Percentiles rank a stretch among this genome's conserved stretches.
Conservation (phyloP, 257 asterid species). For the Solanum pimpinellifolium region DNA sequence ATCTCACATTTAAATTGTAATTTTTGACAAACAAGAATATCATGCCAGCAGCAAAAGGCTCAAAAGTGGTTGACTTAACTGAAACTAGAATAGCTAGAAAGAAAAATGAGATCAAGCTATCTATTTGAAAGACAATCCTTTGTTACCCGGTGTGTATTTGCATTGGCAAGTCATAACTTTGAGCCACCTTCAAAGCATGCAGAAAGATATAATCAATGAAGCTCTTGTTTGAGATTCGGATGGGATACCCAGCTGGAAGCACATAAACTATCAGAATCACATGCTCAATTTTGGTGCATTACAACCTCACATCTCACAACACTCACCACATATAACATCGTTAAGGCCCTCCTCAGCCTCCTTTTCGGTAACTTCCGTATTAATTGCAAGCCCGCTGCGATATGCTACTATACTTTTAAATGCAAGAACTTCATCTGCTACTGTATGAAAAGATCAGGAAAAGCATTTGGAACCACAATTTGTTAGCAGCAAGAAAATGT, state of each 20-base stretch:
- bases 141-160: slow-evolving; percentile 95
- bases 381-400: slow-evolving; percentile 82
- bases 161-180: slow-evolving; percentile 61
- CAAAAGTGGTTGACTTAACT: neutral
- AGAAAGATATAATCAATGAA: slow-evolving; percentile 68
- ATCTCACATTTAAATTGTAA: neutral
- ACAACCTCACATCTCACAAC: neutral
- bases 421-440: slow-evolving; percentile 44
- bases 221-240: slow-evolving; percentile 58
- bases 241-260: slow-evolving; percentile 59
- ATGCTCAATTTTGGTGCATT: neutral
- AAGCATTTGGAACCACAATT: slow-evolving; percentile 1
- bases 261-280: slow-evolving; percentile 16
- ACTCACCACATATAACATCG: slow-evolving; percentile 49
- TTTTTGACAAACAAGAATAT: neutral
- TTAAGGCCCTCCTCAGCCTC: slow-evolving; percentile 69
- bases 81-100: neutral
- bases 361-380: slow-evolving; percentile 41
- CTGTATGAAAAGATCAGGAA: slow-evolving; percentile 55
- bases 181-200: slow-evolving; percentile 73
- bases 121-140: neutral
- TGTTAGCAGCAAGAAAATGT: neutral
- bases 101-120: neutral
- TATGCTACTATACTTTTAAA: slow-evolving; percentile 92
- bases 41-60: neutral